Evolutionary conservation across 2,329 filamentous ascomycete species (phyloP).

Genomic region (Exophiala spinifera): DNA sequence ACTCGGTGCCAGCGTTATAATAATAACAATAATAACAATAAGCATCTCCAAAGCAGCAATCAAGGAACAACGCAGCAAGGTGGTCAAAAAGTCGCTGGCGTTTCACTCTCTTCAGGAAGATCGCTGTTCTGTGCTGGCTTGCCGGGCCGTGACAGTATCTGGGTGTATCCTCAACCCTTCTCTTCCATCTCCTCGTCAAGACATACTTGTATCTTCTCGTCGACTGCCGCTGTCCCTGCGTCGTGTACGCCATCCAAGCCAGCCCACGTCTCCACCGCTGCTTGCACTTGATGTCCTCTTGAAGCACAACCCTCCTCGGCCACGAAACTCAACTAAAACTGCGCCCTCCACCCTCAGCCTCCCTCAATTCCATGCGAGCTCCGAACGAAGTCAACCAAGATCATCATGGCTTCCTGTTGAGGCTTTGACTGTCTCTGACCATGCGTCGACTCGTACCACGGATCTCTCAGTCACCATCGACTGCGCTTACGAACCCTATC

Average conservation of each 20-base stretch:
- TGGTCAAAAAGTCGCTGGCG: too few relatives aligned
- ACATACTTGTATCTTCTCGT: too few relatives aligned
- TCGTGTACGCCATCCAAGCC: neutral
- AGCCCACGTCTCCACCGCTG: neutral
- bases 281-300: neutral
- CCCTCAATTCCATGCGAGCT: neutral
- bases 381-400: neutral
- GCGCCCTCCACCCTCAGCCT: neutral
- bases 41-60: too few relatives aligned
- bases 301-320: neutral
- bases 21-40: too few relatives aligned
- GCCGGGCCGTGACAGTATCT: too few relatives aligned
- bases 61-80: too few relatives aligned
- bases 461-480: slow-evolving; percentile 18
- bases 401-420: slow-evolving; percentile 22
- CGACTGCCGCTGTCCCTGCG: neutral
- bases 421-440: slow-evolving; percentile 10
- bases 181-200: too few relatives aligned
- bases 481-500: slow-evolving; percentile 23
- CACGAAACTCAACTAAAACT: slow-evolving; percentile 5
- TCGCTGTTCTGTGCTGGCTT: too few relatives aligned
- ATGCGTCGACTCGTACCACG: slow-evolving; percentile 16
- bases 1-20: too few relatives aligned
- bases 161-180: too few relatives aligned
- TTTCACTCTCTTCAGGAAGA: too few relatives aligned